Base-by-base conservation (phyloP, 768 basidiomycete genomes). In the Macrolepiota albuminosa region DNA sequence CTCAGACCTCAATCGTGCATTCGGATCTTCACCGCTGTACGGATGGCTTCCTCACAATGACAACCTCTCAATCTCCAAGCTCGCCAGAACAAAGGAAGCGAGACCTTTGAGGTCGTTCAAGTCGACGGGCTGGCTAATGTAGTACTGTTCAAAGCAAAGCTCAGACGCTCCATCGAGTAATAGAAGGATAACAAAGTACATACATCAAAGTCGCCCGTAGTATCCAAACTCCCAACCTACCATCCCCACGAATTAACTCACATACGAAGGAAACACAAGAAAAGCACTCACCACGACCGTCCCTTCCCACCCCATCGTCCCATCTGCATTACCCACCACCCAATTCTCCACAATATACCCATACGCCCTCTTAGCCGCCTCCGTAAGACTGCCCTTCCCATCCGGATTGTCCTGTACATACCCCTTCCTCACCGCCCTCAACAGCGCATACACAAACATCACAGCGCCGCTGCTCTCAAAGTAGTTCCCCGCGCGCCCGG, bases 21-120 rank as follows among this genome's bases (percentile, higher is more conserved):
- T 16, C 11, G 11, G 26, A 58, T 54, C 21, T 45, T 6, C n/a
- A 10, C 9, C 10, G n/a, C n/a, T 45, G 21, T 21, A 21, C 21
- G 21, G 21, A 21, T 34, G 3, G 31, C 31, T 33, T n/a, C 14
- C 18, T 24, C 13, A 21, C 6, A 14, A 59, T 56, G 58, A 63
- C 29, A 74, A 59, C 56, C 59, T 67, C 48, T 80, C 78, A 37
- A 71, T 72, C 64, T 81, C 79, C 47, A 79, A 56, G 62, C 79
- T 81, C 0, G 79, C 79, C n/a, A 81, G 66, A 14, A 81, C 59
- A 61, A 81, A 80, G 0, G 78, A 74, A 0, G 77, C 75, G 39
- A 79, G 47, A 16, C 79, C 80, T 62, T 80, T 82, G 47, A 82
- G 70, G 61, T 81, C 79, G 60, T 81, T 78, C 43, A 78, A 40